Conservation (phyloP, 1,284 basidiomycete genomes). For the Megacollybia platyphylla region DNA sequence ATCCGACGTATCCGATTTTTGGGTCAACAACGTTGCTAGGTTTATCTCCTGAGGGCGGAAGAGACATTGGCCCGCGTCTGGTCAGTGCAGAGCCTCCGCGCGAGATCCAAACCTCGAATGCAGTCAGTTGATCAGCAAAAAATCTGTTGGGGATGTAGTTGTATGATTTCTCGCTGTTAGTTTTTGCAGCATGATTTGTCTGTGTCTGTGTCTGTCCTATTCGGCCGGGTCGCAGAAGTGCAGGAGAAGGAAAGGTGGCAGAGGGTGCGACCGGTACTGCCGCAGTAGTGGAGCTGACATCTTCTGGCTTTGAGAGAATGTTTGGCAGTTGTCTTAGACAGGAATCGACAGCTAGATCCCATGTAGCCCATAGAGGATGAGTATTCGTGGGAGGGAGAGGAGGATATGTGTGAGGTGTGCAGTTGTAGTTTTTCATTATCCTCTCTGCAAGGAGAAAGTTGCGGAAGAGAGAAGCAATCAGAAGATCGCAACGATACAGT, state of each 20-base stretch:
- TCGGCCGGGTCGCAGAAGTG: constrained; percentile 21
- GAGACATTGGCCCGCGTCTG: constrained; percentile 59
- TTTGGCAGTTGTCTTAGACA: constrained; percentile 88
- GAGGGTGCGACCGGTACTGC: constrained; percentile 15
- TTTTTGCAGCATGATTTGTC: constrained; percentile 10
- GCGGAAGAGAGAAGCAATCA: constrained; percentile 92
- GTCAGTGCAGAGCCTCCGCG: constrained; percentile 78
- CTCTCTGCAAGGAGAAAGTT: constrained; percentile 96
- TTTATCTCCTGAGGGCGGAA: constrained; percentile 31
- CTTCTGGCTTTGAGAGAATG: constrained; percentile 54
- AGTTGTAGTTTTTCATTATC: constrained; percentile 98
- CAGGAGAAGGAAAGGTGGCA: constrained; percentile 11
- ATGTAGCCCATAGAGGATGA: constrained; percentile 91
- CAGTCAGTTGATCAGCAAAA: constrained; percentile 93
- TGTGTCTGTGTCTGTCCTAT: constrained; percentile 18
- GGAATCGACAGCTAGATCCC: constrained; percentile 97
- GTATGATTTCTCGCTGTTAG: constrained; percentile 31
- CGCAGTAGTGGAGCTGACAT: constrained; percentile 10
- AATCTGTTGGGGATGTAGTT: constrained; percentile 85
- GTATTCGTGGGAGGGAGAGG: constrained; percentile 90
- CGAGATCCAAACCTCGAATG: constrained; percentile 97
- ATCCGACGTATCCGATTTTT: constrained; percentile 7
- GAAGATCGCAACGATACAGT: constrained; percentile 89
- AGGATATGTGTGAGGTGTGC: constrained; percentile 91
- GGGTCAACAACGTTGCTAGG: constrained; percentile 4